Base-by-base conservation (phyloP, 768 basidiomycete species). In the Paxillus involutus region DNA sequence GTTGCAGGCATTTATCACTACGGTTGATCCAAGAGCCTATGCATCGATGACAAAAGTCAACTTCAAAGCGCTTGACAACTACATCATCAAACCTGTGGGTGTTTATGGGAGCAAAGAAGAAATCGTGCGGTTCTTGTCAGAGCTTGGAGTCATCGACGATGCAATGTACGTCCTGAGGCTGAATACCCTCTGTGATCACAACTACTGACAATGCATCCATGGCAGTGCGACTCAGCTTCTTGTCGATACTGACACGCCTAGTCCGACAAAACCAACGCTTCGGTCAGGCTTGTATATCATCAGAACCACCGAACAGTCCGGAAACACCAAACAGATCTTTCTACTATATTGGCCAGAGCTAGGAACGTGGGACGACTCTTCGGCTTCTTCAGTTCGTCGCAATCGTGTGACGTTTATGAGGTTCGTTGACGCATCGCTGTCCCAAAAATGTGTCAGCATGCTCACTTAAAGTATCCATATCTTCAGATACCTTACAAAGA, bases 321-420 rank as follows among this genome's bases (percentile, higher is more conserved):
- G 35, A 1, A 57, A 56, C 8, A 16, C 43, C 2, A 63, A 71
- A 24, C 61, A 70, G 21, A 47, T 80, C 7, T 82, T 80, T 47
- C 73, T 82, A 13, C 58, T 86, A 6, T 85, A 81, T 52, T 86
- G 85, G 85, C 84, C 84, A 0, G 82, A 86, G 54, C 73, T 80
- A 30, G 73, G 68, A 0, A 85, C 84, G 0, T 86, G 84, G 84
- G 63, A 78, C 33, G 82, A 84, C 61, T 66, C 71, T 13, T 76
- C 80, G 0, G 35, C 67, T 6, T 68, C 75, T 1, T 68, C 80
- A 4, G 74, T 81, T 45, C 61, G 72, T 29, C 74, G 78, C 3
- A 86, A 84, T 66, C 73, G 84, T 6, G 70, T 79, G 3, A 82
- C 83, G 0, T 86, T 86, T 58, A 84, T 86, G 81, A 68, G 84